A percentile compares a stretch with the other conserved stretches of the same genome.
These are phyloP conservation scores for Casuarina equisetifolia DNA, from an alignment of 306 rosid species.

Conservation along the genomic window DNA sequence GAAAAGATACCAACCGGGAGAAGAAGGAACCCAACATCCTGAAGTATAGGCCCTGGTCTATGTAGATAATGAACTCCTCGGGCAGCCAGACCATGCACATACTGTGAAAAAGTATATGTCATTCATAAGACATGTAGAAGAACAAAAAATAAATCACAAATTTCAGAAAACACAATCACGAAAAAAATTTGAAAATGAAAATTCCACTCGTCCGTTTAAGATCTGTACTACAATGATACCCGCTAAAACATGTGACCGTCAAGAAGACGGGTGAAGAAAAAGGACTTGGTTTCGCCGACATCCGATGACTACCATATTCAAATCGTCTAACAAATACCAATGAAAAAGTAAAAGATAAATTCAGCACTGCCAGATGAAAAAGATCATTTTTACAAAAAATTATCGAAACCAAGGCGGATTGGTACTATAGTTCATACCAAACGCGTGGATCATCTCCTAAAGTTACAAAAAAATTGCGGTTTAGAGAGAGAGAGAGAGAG, in stretches of 20 bases:
- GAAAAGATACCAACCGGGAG: constrained; percentile 64
- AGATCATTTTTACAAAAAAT: not conserved
- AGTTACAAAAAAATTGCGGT: constrained; percentile 24
- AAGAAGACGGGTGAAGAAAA: not conserved
- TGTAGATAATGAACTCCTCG: constrained; percentile 94
- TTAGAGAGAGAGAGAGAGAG: not conserved
- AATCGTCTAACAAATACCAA: not conserved
- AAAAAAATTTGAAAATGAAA: not conserved
- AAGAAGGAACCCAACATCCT: constrained; percentile 82
- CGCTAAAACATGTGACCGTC: not conserved
- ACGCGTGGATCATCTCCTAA: constrained; percentile 28
- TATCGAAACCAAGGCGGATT: not conserved
- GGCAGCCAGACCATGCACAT: constrained; percentile 95
- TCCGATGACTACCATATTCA: not conserved
- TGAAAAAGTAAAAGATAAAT: not conserved
- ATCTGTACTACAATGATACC: not conserved
- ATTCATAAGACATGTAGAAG: constrained; percentile 13
- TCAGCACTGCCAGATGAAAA: not conserved
- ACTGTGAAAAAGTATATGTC: constrained; percentile 51
- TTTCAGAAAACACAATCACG: not conserved
- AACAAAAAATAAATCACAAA: not conserved
- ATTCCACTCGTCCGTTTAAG: not conserved
- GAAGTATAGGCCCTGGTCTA: constrained; percentile 87
- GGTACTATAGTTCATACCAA: constrained; percentile 19
- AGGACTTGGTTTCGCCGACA: not conserved